Evolutionary conservation across 257 asterid genomes (phyloP).

Genomic region (Capsicum pubescens): DNA sequence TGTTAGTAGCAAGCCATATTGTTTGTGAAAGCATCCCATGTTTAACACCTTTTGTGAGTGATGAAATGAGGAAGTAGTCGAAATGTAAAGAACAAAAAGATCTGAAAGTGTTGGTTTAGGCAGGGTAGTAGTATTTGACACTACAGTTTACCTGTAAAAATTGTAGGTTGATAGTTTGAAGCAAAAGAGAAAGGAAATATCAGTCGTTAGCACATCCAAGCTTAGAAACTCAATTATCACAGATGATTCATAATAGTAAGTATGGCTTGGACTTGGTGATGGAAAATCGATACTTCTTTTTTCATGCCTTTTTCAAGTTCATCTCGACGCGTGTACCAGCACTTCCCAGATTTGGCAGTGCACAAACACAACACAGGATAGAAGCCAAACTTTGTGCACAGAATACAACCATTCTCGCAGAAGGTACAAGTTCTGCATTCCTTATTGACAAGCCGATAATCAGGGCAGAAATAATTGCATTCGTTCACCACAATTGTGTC

Average conservation of each 20-base stretch:
- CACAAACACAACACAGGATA: neutral
- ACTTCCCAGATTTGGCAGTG: constrained; percentile 3
- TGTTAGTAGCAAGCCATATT: neutral
- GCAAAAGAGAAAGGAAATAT: neutral
- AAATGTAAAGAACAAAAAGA: neutral
- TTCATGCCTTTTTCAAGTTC: neutral
- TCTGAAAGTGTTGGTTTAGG: neutral
- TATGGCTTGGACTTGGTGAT: neutral
- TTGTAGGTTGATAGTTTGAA: neutral
- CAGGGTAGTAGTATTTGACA: neutral
- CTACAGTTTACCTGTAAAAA: neutral
- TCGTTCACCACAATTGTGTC: neutral
- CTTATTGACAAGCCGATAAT: neutral
- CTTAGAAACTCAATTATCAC: neutral
- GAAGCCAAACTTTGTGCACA: neutral
- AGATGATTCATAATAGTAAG: neutral
- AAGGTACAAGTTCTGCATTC: neutral
- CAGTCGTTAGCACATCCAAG: neutral
- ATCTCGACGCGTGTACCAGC: neutral
- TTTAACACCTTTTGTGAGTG: neutral
- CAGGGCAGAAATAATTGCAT: neutral
- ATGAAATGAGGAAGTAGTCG: neutral
- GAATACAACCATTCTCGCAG: neutral
- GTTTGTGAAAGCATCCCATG: neutral
- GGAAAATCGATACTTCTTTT: neutral